Conservation (phyloP, 352 stramenopile genomes). For the Phytophthora idaei region DNA sequence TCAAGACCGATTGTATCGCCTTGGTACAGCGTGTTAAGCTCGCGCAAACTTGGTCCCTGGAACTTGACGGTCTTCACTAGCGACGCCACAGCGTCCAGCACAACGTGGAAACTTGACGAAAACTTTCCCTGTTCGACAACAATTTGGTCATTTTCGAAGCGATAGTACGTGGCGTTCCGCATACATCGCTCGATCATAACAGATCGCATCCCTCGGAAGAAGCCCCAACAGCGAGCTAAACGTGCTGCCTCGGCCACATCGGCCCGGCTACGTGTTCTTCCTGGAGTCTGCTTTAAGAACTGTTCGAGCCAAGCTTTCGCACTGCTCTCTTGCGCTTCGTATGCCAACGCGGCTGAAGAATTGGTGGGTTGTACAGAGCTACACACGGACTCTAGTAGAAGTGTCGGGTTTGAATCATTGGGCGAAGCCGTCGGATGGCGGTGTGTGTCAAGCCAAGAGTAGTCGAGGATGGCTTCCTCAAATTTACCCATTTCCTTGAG, state of each 20-base stretch:
- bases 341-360: conserved; percentile 35
- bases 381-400: conserved; percentile 18
- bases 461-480: conserved; percentile 74
- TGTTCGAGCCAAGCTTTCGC: conserved; percentile 45
- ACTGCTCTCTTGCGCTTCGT: conserved; percentile 41
- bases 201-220: conserved; percentile 58
- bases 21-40: conserved; percentile 62
- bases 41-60: conserved; percentile 50
- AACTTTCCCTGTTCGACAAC: conserved; percentile 49
- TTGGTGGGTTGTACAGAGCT: not conserved
- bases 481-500: conserved; percentile 68
- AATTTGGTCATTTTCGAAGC: conserved; percentile 43
- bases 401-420: conserved; percentile 24
- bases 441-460: conserved; percentile 65
- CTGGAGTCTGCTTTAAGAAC: conserved; percentile 45
- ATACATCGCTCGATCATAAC: conserved; percentile 61
- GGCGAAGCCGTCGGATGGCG: conserved; percentile 24
- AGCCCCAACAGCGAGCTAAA: conserved; percentile 46
- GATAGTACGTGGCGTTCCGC: conserved; percentile 40
- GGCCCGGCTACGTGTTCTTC: conserved; percentile 22
- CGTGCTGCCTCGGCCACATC: conserved; percentile 40
- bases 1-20: conserved; percentile 64
- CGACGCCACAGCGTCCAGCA: conserved; percentile 47
- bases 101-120: conserved; percentile 49
- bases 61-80: conserved; percentile 55